Evolutionary conservation across 192 early-diverging fungal genomes (phyloP), one percentile per base, ranked within the genome.

Genomic region (Rhizophagus prolifer): DNA sequence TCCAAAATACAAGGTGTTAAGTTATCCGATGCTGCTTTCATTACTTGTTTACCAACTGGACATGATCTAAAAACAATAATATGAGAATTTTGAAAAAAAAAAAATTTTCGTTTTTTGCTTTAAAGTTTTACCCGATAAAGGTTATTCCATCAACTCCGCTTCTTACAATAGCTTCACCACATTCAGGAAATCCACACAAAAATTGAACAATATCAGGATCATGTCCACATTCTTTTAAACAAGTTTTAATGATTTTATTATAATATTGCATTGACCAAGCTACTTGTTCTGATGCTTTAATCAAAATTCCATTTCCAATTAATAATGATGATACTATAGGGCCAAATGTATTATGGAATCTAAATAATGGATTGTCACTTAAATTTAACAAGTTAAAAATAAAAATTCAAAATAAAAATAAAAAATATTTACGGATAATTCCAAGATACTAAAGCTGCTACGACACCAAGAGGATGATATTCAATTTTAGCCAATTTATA

Each of bases 1-100:
- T 97, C 95, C n/a, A 97, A 87, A 13, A 94, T 87, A 72, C 91
- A 92, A 0, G 95, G 95, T 8, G 92, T 94, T 73, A 97, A 85
- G 9, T 85, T 85, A 21, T 81, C 79, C 36, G 92, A 85, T n/a
- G 94, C 94, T 9, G 90, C 83, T 30, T 75, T 80, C 85, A 94
- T 93, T 26, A 97, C 89, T 34, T 90, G 77, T 79, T 90, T 90
- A 59, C 95, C 95, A 16, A 95, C 94, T 66, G 83, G 81, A 19
- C 94, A 91, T 21, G 93, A 95, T 21, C 70, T 72, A 19, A 14
- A 23, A 36, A 41, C 7, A 66, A 36, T 21, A 38, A 67, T 21
- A 38, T 36, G 16, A 9, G 21, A 7, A 19, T 19, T 34, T n/a
- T n/a, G n/a, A 31, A 19, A 41, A 66, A 19, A 36, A 66, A 34